phyloP scores from a whole-genome alignment of 805 yeast species.

The Tetrapisispora nanseiensis region DNA sequence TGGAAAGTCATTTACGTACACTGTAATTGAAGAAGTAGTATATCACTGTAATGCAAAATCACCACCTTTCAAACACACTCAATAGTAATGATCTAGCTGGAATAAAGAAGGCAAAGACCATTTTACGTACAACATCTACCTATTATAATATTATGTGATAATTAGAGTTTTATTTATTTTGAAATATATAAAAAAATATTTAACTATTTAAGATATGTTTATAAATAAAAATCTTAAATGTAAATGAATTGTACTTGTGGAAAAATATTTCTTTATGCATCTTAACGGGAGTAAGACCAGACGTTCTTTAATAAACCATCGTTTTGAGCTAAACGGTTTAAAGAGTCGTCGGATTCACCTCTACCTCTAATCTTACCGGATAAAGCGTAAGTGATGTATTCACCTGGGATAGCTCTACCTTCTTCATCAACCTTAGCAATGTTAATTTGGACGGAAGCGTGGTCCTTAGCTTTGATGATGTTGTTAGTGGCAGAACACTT shows the following conservation, averaged over 20 bases:
- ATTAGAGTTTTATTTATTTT: slow-evolving; percentile 2
- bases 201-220: slow-evolving; percentile 2
- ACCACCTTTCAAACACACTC: too few species aligned
- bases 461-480: slow-evolving; percentile 99
- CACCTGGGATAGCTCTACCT: slow-evolving; percentile 90
- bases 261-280: slow-evolving; percentile 4
- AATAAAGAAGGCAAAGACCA: too few species aligned
- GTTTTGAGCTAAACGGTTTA: slow-evolving; percentile 98
- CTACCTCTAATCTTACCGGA: slow-evolving; percentile 95
- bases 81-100: too few species aligned
- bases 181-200: slow-evolving; percentile 3
- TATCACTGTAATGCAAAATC: too few species aligned
- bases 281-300: slow-evolving; percentile 89
- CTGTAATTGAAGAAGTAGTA: too few species aligned
- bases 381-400: slow-evolving; percentile 89
- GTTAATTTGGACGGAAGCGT: slow-evolving; percentile 98
- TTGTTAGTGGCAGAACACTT: slow-evolving; percentile 99
- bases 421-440: slow-evolving; percentile 95
- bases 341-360: slow-evolving; percentile 99
- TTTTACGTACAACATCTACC: too few species aligned
- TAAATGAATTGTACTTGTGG: slow-evolving; percentile 1
- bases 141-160: not conserved
- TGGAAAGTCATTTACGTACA: too few species aligned
- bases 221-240: slow-evolving; percentile 2
- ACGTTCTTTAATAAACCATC: slow-evolving; percentile 97